phyloP scores from a whole-genome alignment of 2,329 filamentous ascomycete genomes.

The Fusarium lyarnte region DNA sequence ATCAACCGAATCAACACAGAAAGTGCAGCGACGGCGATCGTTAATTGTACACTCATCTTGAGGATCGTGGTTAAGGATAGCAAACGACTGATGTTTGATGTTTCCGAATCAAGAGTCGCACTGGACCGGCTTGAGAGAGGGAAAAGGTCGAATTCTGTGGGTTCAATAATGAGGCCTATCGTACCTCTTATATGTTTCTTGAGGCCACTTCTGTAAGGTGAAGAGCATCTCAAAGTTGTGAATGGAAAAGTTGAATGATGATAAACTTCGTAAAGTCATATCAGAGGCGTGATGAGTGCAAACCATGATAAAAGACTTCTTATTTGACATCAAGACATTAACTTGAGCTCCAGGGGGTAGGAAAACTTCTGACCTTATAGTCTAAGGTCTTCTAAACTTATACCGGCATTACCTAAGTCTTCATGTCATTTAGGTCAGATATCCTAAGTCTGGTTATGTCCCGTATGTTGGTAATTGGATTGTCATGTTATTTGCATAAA shows the following conservation, averaged over 20 bases:
- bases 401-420: too few species aligned
- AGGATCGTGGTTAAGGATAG: background rate
- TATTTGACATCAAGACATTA: background rate
- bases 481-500: too few species aligned
- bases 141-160: background rate
- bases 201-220: background rate
- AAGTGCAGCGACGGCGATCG: background rate
- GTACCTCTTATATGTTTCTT: background rate
- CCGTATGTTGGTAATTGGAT: too few species aligned
- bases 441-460: too few species aligned
- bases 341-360: too few species aligned
- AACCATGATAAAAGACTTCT: background rate
- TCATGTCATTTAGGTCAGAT: too few species aligned
- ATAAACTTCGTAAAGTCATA: background rate
- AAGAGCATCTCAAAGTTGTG: background rate
- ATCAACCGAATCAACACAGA: background rate
- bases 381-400: too few species aligned
- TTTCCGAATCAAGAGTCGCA: background rate
- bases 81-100: background rate
- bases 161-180: background rate
- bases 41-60: background rate
- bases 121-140: background rate
- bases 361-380: too few species aligned
- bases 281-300: background rate
- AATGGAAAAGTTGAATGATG: background rate